Evolutionary conservation across 2,329 filamentous ascomycete genomes (phyloP).

Genomic region (Botryotinia globosa): DNA sequence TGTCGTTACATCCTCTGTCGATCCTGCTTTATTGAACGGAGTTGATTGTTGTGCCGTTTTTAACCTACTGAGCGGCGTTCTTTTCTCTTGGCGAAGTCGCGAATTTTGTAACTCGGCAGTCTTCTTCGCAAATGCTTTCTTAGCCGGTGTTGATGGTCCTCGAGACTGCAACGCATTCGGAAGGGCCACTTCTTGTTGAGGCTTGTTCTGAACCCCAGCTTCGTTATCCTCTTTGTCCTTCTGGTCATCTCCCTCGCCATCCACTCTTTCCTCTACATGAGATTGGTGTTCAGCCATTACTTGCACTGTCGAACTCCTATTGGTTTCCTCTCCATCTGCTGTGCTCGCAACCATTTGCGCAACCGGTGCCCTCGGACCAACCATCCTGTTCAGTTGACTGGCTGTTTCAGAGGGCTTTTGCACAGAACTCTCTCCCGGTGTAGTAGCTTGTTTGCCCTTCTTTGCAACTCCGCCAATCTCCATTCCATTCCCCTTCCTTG

Average conservation of each 20-base stretch:
- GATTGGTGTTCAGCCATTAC: not conserved
- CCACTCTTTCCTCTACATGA: not conserved
- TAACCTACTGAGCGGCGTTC: not conserved
- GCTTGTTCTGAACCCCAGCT: not conserved
- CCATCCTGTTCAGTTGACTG: not conserved
- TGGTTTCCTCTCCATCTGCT: not conserved
- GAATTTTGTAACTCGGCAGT: not conserved
- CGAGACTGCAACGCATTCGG: not conserved
- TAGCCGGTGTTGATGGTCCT: not conserved
- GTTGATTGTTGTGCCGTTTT: not conserved
- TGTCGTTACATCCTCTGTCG: not conserved
- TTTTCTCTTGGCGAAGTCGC: not conserved
- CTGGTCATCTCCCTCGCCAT: not conserved
- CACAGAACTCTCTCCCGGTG: not conserved
- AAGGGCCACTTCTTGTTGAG: not conserved
- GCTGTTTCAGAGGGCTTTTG: not conserved
- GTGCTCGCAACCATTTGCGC: not conserved
- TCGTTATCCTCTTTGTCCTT: not conserved
- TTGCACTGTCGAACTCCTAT: not conserved
- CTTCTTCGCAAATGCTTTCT: not conserved
- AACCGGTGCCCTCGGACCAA: not conserved
- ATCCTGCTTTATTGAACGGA: not conserved
- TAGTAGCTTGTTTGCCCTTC: not conserved
- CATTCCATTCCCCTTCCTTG: not conserved
- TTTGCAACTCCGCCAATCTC: not conserved